Conservation (phyloP, 352 stramenopile species). For the Peronosclerospora sorghi region DNA sequence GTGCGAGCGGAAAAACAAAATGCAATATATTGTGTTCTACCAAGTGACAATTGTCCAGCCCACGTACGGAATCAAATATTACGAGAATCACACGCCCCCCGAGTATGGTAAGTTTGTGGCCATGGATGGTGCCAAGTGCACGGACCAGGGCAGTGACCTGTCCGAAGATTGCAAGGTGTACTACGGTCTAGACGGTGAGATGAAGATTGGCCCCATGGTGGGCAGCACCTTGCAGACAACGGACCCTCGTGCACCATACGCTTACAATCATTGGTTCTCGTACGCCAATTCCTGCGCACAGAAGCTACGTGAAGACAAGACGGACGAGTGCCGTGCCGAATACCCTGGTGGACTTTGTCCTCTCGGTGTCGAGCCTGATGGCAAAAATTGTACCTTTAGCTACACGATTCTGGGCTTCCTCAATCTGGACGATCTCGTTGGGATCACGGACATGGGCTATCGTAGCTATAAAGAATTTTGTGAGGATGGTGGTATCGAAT, state of each 20-base stretch:
- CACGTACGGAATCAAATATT: constrained; percentile 23
- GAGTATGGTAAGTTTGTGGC: constrained; percentile 47
- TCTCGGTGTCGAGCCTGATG: constrained; percentile 35
- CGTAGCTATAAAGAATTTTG: constrained; percentile 54
- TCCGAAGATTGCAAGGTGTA: constrained; percentile 33
- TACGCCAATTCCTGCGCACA: constrained; percentile 62
- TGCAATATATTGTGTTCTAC: constrained; percentile 68
- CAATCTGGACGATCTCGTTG: constrained; percentile 49
- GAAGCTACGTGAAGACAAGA: constrained; percentile 33
- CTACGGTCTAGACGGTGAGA: constrained; percentile 28
- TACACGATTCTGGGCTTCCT: constrained; percentile 57
- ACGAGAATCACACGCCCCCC: constrained; percentile 1
- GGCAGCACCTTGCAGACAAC: constrained; percentile 32
- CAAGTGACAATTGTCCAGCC: constrained; percentile 45
- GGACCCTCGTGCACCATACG: constrained; percentile 53
- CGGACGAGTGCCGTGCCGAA: constrained; percentile 20
- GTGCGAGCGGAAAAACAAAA: constrained; percentile 57
- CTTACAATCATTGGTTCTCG: constrained; percentile 74
- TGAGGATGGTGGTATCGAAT: constrained; percentile 38
- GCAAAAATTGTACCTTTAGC: constrained; percentile 46
- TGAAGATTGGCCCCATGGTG: constrained; percentile 40
- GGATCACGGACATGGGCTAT: constrained; percentile 54
- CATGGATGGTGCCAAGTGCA: constrained; percentile 37
- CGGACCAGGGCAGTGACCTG: neutral
- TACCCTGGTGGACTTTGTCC: constrained; percentile 35